phyloP scores from a whole-genome alignment of 139 green algal genomes.

The Chlorella sp. region DNA sequence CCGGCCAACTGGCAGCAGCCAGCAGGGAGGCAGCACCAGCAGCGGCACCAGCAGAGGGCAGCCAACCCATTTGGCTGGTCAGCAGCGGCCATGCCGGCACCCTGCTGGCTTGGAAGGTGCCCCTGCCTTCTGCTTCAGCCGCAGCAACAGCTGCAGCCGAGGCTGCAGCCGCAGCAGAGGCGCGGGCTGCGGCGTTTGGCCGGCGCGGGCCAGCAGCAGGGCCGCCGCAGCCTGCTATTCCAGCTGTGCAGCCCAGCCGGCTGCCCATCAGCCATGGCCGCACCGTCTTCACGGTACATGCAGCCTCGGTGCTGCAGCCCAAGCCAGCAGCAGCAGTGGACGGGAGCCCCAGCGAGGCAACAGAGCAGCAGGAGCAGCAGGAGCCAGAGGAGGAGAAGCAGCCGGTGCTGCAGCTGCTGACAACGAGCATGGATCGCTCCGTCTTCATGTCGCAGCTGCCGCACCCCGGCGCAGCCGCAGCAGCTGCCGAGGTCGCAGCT shows the following conservation, averaged over 20 bases:
- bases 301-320: neutral
- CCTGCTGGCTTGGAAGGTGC: constrained; percentile 30
- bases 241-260: neutral
- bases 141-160: neutral
- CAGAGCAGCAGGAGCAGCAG: neutral
- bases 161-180: too few relatives aligned
- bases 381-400: neutral
- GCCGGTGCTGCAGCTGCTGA: constrained; percentile 23
- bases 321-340: neutral
- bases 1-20: neutral
- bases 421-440: constrained; percentile 24
- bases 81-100: constrained; percentile 15
- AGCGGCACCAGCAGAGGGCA: neutral
- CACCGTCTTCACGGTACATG: constrained; percentile 22
- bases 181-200: too few relatives aligned
- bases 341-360: neutral
- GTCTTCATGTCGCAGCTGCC: neutral
- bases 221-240: neutral
- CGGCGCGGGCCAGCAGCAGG: neutral
- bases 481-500: neutral
- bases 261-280: constrained; percentile 1
- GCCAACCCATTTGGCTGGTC: constrained; percentile 9
- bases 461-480: neutral
- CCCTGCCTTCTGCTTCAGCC: neutral
- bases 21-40: neutral